Percentiles rank a stretch among this genome's conserved stretches.
phyloP scores from a whole-genome alignment of 768 basidiomycete species.

The Xerocomellus amylosporus region DNA sequence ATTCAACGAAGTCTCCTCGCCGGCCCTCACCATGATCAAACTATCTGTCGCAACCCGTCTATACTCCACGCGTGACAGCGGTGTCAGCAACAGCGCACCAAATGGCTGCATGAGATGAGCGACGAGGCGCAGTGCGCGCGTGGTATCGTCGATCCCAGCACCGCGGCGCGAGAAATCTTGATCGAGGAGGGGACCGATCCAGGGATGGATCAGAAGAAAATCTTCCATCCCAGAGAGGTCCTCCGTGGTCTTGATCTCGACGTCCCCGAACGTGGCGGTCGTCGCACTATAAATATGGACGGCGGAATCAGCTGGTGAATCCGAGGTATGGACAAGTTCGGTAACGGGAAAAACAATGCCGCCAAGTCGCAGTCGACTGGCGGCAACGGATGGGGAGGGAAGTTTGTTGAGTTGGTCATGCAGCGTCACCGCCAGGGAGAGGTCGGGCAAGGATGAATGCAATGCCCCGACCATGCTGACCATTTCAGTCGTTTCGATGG shows the following conservation, averaged over 20 bases:
- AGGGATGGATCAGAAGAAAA: not conserved
- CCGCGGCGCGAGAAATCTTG: not conserved
- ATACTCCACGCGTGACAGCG: not conserved
- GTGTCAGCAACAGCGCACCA: not conserved
- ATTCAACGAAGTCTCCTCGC: not conserved
- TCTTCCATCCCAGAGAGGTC: not conserved
- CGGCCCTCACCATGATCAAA: not conserved
- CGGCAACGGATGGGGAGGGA: too few relatives aligned
- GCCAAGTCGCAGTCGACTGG: too few relatives aligned
- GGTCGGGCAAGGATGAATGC: too few relatives aligned
- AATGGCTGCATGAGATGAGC: slow-evolving; percentile 1
- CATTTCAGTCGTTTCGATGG: too few relatives aligned
- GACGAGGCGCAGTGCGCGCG: not conserved
- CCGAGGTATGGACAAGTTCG: too few relatives aligned
- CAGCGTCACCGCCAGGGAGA: too few relatives aligned
- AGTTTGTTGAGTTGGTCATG: too few relatives aligned
- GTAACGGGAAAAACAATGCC: too few relatives aligned
- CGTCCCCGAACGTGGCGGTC: not conserved
- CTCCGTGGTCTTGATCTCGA: not conserved
- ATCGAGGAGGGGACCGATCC: slow-evolving; percentile 2
- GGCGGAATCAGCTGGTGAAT: too few relatives aligned
- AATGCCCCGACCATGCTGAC: too few relatives aligned
- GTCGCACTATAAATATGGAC: not conserved
- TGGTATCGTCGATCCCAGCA: not conserved
- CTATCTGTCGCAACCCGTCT: not conserved